Conservation (phyloP, 495 filamentous ascomycete species). For the Xylaria intraflava region DNA sequence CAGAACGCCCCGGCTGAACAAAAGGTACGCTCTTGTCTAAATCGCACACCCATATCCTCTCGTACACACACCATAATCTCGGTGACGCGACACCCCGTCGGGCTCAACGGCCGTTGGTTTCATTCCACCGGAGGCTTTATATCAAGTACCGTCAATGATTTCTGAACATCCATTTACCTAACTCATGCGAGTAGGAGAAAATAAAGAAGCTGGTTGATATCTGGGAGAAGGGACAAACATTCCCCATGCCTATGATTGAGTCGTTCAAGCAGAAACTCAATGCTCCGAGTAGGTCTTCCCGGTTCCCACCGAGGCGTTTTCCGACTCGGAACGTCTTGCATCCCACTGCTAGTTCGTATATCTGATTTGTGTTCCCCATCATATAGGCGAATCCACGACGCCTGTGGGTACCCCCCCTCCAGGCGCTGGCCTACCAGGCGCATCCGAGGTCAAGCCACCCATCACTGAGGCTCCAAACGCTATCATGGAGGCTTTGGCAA, state of each 20-base stretch:
- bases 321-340: background rate
- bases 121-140: background rate
- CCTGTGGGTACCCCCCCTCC: slow-evolving; percentile 72
- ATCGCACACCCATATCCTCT: slow-evolving; percentile 24
- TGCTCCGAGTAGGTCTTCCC: slow-evolving; percentile 58
- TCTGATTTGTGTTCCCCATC: slow-evolving; percentile 7
- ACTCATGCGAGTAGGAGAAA: slow-evolving; percentile 68
- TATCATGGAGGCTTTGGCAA: slow-evolving; percentile 76
- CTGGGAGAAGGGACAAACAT: slow-evolving; percentile 93
- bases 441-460: slow-evolving; percentile 20
- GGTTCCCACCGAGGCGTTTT: slow-evolving; percentile 3
- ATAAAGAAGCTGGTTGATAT: slow-evolving; percentile 94
- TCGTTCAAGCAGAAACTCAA: slow-evolving; percentile 82
- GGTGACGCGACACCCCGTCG: slow-evolving; percentile 2
- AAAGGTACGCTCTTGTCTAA: slow-evolving; percentile 73
- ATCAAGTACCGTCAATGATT: background rate
- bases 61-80: slow-evolving; percentile 24
- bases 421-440: slow-evolving; percentile 35
- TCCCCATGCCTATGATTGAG: slow-evolving; percentile 73
- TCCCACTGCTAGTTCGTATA: background rate
- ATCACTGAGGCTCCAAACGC: slow-evolving; percentile 44
- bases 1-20: slow-evolving; percentile 85
- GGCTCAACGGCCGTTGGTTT: background rate
- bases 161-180: slow-evolving; percentile 35
- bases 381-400: slow-evolving; percentile 62